Percentiles rank a stretch among this genome's conserved stretches.
Evolutionary conservation across 257 asterid genomes (phyloP).

Genomic region (Nicotiana knightiana): DNA sequence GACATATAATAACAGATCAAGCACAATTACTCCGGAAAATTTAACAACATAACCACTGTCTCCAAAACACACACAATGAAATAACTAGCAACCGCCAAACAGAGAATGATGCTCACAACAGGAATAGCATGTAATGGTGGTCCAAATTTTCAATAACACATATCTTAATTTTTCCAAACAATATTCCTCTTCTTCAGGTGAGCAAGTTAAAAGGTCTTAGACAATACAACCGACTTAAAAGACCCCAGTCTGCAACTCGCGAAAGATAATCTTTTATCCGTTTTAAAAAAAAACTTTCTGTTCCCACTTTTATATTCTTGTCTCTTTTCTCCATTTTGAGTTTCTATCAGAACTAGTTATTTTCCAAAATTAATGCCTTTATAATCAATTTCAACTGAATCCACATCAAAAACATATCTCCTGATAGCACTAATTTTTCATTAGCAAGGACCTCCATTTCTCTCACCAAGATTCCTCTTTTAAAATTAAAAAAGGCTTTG

Average conservation of each 20-base stretch:
- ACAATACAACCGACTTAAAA: background rate
- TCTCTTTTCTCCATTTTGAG: background rate
- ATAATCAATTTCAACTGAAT: background rate
- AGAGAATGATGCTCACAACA: background rate
- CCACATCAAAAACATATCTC: background rate
- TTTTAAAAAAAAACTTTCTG: background rate
- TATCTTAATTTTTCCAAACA: background rate
- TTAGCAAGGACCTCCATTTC: background rate
- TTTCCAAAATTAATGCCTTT: background rate
- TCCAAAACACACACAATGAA: background rate
- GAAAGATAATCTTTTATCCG: background rate
- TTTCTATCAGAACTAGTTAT: background rate
- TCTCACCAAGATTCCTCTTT: background rate
- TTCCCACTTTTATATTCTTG: background rate
- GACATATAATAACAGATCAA: background rate
- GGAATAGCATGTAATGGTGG: background rate
- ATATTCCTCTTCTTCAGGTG: background rate
- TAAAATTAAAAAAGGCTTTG: background rate
- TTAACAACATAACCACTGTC: background rate
- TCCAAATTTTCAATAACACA: background rate
- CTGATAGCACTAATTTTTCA: background rate
- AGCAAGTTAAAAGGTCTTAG: background rate
- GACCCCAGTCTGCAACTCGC: background rate
- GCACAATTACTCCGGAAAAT: background rate
- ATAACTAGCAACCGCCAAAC: background rate